phyloP scores from a whole-genome alignment of 2,329 filamentous ascomycete genomes.

The Oidium heveae region DNA sequence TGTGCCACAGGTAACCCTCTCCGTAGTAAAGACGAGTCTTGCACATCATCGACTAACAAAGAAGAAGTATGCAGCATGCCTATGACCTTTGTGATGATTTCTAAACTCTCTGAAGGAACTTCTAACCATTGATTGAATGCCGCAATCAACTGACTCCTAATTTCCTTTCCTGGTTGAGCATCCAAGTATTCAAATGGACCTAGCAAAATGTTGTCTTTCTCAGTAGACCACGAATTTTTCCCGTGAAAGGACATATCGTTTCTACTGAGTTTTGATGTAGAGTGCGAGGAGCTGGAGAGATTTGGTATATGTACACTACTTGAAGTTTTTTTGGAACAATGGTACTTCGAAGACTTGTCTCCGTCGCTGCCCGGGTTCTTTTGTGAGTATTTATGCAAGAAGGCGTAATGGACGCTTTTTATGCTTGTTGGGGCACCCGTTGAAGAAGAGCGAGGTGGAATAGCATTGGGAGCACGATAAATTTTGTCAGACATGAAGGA shows the following conservation, averaged over 20 bases:
- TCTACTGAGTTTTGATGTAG: conserved; percentile 8
- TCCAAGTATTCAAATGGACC: conserved; percentile 64
- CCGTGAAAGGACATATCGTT: conserved; percentile 12
- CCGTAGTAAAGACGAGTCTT: conserved; percentile 54
- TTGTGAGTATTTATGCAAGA: conserved; percentile 17
- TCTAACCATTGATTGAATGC: conserved; percentile 64
- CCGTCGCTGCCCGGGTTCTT: conserved; percentile 30
- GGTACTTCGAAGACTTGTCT: conserved; percentile 29
- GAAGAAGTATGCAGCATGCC: conserved; percentile 73
- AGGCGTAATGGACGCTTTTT: conserved; percentile 3
- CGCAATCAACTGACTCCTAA: conserved; percentile 52
- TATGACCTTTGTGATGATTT: conserved; percentile 53
- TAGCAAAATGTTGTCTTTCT: conserved; percentile 54
- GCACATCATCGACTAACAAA: conserved; percentile 66
- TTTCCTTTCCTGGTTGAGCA: conserved; percentile 61
- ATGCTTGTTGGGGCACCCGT: conserved; percentile 20
- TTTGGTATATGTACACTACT: conserved; percentile 3
- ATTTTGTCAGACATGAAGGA: conserved; percentile 7
- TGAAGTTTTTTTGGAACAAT: conserved; percentile 5
- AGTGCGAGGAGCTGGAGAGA: conserved; percentile 4
- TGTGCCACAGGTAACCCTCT: conserved; percentile 64
- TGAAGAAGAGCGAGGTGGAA: conserved; percentile 50
- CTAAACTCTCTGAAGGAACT: conserved; percentile 43
- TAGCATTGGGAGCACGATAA: conserved; percentile 31
- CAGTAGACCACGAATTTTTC: conserved; percentile 29